A percentile compares a stretch with the other conserved stretches of the same genome.
These are phyloP conservation scores for Castanospermum australe DNA, from an alignment of 306 rosid species.

Conservation along the genomic window DNA sequence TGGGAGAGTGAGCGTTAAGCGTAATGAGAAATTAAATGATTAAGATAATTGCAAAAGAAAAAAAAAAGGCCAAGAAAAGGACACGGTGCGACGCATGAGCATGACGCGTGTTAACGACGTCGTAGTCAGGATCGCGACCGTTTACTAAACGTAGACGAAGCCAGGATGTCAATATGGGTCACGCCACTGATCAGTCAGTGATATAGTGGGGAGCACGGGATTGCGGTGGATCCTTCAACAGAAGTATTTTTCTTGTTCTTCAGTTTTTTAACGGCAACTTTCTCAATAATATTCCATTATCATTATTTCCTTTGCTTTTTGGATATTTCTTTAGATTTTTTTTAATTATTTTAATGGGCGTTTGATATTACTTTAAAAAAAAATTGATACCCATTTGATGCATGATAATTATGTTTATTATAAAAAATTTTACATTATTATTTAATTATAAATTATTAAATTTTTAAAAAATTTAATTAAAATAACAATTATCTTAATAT, in stretches of 20 bases:
- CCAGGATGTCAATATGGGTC: background rate
- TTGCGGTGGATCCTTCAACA: background rate
- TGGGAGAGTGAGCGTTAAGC: conserved; percentile 21
- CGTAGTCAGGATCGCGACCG: conserved; percentile 9
- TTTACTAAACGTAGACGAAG: background rate
- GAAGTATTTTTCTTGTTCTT: background rate
- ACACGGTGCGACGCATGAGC: conserved; percentile 4
- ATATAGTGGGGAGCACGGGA: background rate
- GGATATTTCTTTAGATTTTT: background rate
- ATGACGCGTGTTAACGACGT: background rate
- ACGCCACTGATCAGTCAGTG: background rate
- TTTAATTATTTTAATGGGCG: background rate
- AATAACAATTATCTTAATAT: no score
- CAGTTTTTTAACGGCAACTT: conserved; percentile 33
- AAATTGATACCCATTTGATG: no score
- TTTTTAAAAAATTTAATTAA: no score
- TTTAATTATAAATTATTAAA: no score
- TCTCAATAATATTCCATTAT: background rate
- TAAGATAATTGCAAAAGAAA: conserved; percentile 12
- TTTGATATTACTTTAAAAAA: no score
- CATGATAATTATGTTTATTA: no score
- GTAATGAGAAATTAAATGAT: conserved; percentile 19
- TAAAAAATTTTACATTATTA: no score
- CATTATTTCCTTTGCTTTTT: background rate
- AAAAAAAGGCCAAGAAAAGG: background rate